Base-by-base conservation (phyloP, 78 protist species). In the Dictyostelium intermedium region DNA sequence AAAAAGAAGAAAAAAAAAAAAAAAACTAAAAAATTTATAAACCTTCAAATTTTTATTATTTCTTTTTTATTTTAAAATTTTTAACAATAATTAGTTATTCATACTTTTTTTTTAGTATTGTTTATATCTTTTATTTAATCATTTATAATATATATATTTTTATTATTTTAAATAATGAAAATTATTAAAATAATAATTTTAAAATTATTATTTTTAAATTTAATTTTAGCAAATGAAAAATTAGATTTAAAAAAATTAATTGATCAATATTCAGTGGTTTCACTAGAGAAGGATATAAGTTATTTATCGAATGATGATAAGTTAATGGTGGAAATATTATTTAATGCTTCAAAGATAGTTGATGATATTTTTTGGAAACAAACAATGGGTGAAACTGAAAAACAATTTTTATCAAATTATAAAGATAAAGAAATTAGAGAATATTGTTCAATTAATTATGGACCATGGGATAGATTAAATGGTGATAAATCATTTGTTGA, bases 281-380 rank as follows among this genome's bases (percentile, higher is more conserved):
- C n/a, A 34, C 25, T 77, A 34, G 83, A 77, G 9, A 47, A 18
- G 7, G 27, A 34, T 41, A 9, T 77, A 0, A 18, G 27, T 32
- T 9, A 77, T 37, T 25, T 77, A 32, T 41, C 53, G n/a, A 41
- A 77, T 10, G 9, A 43, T 37, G 50, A 77, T 77, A 32, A 34
- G 18, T 13, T 27, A 32, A 34, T 30, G 39, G 1, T 73, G 0
- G 43, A 35, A 2, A 27, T 32, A 2, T 73, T 73, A 73, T 34
- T 34, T 35, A 30, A 73, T 27, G 80, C 37, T 5, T 30, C 80
- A 34, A 23, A 6, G 6, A 73, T 73, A 13, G 37, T 73, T n/a
- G 80, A 73, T 73, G 80, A 73, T 73, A 73, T 73, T 30, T 73
- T 73, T 73, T 73, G 80, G 80, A 25, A 32, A 32, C 45, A 73